phyloP scores from a whole-genome alignment of 805 yeast genomes.

The Blastobotrys muscicola region DNA sequence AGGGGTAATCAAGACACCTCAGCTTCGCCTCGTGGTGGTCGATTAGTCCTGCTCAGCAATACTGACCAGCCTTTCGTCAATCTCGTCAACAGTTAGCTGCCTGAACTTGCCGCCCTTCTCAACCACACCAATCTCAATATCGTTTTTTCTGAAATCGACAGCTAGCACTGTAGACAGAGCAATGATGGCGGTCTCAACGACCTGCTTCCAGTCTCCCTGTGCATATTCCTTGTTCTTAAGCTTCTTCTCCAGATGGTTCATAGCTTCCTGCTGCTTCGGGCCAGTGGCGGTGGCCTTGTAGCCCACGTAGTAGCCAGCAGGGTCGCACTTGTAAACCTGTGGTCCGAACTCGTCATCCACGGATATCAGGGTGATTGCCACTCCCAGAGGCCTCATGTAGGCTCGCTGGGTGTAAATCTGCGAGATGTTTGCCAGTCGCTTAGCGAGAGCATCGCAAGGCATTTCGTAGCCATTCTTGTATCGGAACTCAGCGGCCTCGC shows the following conservation, averaged over 20 bases:
- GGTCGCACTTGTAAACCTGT: slow-evolving; percentile 83
- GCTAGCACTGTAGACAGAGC: slow-evolving; percentile 80
- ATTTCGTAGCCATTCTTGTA: slow-evolving; percentile 94
- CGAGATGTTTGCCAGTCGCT: slow-evolving; percentile 90
- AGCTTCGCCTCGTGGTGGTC: too few relatives aligned
- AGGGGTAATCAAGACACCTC: not conserved
- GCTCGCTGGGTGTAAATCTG: slow-evolving; percentile 97
- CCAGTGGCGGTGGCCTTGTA: slow-evolving; percentile 92
- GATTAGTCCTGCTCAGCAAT: slow-evolving; percentile 89
- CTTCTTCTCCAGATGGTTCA: slow-evolving; percentile 81
- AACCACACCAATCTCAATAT: slow-evolving; percentile 88
- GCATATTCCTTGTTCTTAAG: slow-evolving; percentile 64
- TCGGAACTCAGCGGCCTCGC: slow-evolving; percentile 93
- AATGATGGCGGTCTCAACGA: slow-evolving; percentile 82
- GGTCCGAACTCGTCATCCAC: slow-evolving; percentile 90
- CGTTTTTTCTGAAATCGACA: slow-evolving; percentile 89
- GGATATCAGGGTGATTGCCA: slow-evolving; percentile 78
- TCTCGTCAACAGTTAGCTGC: slow-evolving; percentile 70
- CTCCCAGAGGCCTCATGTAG: slow-evolving; percentile 97
- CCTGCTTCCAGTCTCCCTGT: slow-evolving; percentile 77
- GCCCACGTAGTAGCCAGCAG: slow-evolving; percentile 92
- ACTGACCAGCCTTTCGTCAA: slow-evolving; percentile 86
- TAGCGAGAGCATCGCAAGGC: slow-evolving; percentile 88
- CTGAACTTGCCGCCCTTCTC: slow-evolving; percentile 55
- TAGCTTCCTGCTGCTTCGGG: slow-evolving; percentile 94